phyloP scores from a whole-genome alignment of 2,329 filamentous ascomycete species.

The Graphilbum sp. region DNA sequence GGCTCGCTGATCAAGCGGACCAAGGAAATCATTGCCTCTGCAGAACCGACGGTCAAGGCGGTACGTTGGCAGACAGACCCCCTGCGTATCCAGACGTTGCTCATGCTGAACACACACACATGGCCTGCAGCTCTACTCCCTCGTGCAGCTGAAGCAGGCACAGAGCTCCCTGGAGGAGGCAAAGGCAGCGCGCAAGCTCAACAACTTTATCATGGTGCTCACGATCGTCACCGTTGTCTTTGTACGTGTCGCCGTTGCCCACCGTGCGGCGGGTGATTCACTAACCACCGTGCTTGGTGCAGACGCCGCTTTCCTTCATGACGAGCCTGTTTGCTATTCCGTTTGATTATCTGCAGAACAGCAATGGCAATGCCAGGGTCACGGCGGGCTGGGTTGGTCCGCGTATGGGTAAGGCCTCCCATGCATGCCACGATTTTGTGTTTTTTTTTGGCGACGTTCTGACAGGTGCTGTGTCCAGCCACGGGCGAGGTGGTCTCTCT shows the following conservation, averaged over 20 bases:
- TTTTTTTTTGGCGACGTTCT: too few species aligned
- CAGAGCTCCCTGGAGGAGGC: neutral
- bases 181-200: neutral
- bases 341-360: neutral
- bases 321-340: slow-evolving; percentile 1
- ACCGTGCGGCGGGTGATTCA: too few species aligned
- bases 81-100: neutral
- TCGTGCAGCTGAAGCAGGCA: slow-evolving; percentile 1
- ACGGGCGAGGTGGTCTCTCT: too few species aligned
- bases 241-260: neutral
- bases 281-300: neutral
- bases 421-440: too few species aligned
- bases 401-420: too few species aligned
- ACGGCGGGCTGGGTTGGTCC: too few species aligned
- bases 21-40: neutral
- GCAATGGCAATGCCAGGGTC: neutral
- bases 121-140: neutral
- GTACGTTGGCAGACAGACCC: too few species aligned
- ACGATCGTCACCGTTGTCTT: slow-evolving; percentile 1
- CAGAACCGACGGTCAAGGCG: neutral
- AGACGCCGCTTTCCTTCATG: slow-evolving; percentile 1
- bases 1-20: neutral
- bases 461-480: too few species aligned
- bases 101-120: neutral
- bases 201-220: slow-evolving; percentile 1